phyloP scores from a whole-genome alignment of 345 rosid species.

The Aegle marmelos region DNA sequence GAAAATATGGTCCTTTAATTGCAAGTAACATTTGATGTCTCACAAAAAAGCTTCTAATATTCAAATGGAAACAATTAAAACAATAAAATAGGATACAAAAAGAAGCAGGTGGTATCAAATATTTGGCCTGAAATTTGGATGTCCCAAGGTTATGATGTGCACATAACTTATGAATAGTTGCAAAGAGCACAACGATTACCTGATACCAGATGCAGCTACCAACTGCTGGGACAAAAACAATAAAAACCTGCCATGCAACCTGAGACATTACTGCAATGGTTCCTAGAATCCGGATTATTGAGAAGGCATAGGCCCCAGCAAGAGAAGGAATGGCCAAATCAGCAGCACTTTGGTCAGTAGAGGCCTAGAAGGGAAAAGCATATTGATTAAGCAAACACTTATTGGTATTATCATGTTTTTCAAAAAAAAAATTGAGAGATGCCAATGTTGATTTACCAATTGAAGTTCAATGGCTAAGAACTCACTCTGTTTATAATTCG shows the following conservation, averaged over 20 bases:
- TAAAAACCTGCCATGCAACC: conserved; percentile 62
- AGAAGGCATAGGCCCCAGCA: conserved; percentile 42
- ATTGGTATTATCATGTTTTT: not conserved
- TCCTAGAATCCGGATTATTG: conserved; percentile 54
- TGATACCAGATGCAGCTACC: conserved; percentile 56
- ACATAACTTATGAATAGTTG: not conserved
- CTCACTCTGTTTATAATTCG: conserved; percentile 52
- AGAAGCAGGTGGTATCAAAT: not conserved
- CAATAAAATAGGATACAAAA: not conserved
- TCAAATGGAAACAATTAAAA: no score
- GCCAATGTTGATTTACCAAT: not conserved
- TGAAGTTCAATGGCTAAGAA: not conserved
- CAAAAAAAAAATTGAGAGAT: not conserved
- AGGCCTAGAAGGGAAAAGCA: conserved; percentile 43
- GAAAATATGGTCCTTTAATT: no score
- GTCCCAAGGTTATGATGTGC: not conserved
- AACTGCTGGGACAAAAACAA: conserved; percentile 54
- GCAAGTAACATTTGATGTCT: no score
- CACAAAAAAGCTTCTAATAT: no score
- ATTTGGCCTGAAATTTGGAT: not conserved
- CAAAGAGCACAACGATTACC: conserved; percentile 31
- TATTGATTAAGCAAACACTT: not conserved
- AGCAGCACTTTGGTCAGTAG: conserved; percentile 68
- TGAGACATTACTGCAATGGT: conserved; percentile 59
- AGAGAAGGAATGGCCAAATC: conserved; percentile 50